Base-by-base conservation (phyloP, 176 grass and related monocot species). In the Lolium perenne region DNA sequence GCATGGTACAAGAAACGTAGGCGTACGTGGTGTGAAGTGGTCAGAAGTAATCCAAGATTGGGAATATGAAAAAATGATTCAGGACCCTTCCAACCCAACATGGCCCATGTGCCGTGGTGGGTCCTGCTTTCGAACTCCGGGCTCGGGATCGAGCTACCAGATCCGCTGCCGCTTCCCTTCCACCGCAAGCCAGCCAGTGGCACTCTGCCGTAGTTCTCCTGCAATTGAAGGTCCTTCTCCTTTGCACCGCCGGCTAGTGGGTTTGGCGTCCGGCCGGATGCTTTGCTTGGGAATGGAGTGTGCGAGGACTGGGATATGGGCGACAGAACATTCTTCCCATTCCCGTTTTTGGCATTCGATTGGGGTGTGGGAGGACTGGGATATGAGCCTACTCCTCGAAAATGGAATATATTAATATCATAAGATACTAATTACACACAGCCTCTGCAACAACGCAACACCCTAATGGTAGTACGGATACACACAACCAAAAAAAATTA, bases 61-160 rank as follows among this genome's bases (percentile, higher is more conserved):
- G 58, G 58, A 55, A 18, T 32, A 79, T 9, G 8, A 6, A 79
- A 43, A 54, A 21, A 25, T 74, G 71, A 8, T 17, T 10, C 32
- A 23, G n/a, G 70, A 25, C 66, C 80, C 80, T 87, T 87, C 47
- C 84, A 84, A 80, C 48, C 76, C 49, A 80, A 45, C 81, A 84
- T 8, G 59, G 20, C 51, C 89, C 89, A 87, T 84, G 89, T 84
- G 89, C 68, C 81, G 4, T 40, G 76, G 43, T 3, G 76, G 5
- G 65, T 64, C 26, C 76, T 76, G 76, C 89, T 91, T 91, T 79
- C 47, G 80, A 84, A 60, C 85, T 22, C 49, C 67, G 22, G 58
- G 74, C 53, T 43, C 71, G 26, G 51, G 32, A 68, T 17, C 20
- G 26, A 29, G 26, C 22, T 25, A 2, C 78, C 18, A 86, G 83